These are phyloP conservation scores for Triangularia verruculosa DNA, from an alignment of 2,329 filamentous ascomycete species.

Conservation along the genomic window DNA sequence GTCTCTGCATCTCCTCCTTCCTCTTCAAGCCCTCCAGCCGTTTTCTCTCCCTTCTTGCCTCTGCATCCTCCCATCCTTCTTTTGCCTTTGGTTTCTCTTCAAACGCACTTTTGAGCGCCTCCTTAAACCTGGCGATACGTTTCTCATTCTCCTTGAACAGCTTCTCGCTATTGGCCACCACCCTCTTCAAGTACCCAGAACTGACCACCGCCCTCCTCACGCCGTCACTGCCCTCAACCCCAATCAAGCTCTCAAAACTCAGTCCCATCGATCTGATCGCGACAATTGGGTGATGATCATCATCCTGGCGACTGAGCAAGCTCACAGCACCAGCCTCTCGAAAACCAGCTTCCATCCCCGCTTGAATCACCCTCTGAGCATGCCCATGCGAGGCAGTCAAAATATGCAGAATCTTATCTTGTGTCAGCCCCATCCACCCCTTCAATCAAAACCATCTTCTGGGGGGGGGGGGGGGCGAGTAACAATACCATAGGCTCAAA, in stretches of 20 bases:
- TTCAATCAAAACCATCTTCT: background rate
- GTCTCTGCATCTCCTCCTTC: background rate
- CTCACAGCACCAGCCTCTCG: constrained; percentile 85
- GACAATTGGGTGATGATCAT: constrained; percentile 63
- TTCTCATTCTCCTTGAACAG: constrained; percentile 67
- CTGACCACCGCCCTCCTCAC: constrained; percentile 52
- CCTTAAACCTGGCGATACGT: constrained; percentile 63
- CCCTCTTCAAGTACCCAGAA: constrained; percentile 61
- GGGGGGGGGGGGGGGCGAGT: constrained; percentile 31
- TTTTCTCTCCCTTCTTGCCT: constrained; percentile 43
- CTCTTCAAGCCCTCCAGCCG: constrained; percentile 38
- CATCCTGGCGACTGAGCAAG: constrained; percentile 39
- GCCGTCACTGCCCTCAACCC: constrained; percentile 44
- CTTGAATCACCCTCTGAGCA: constrained; percentile 71
- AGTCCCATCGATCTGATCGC: constrained; percentile 82
- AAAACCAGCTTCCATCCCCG: constrained; percentile 79
- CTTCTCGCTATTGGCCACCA: constrained; percentile 71
- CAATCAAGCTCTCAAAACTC: constrained; percentile 77
- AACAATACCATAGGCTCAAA: constrained; percentile 84
- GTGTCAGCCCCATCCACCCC: background rate
- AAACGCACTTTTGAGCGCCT: constrained; percentile 53
- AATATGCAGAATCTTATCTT: constrained; percentile 76
- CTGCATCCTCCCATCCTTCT: constrained; percentile 49
- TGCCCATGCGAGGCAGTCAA: constrained; percentile 71
- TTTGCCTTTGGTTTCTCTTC: constrained; percentile 53